These are phyloP conservation scores for Metrosideros polymorpha DNA, from an alignment of 441 rosid genomes.

Conservation along the genomic window DNA sequence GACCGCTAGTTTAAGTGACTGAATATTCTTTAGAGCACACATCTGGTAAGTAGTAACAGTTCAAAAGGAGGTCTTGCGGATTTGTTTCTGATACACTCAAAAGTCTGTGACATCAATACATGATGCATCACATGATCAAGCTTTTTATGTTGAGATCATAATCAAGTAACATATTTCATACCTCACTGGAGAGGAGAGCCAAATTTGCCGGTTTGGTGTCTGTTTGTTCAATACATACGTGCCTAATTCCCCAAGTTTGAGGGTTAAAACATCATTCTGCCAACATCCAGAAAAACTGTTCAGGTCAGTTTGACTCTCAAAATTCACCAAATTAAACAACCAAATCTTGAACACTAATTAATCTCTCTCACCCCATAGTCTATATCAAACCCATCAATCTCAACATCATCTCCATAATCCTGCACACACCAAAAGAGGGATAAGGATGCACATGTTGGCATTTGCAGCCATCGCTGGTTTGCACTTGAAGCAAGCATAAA, in stretches of 20 bases:
- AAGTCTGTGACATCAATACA: neutral
- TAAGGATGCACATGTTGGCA: neutral
- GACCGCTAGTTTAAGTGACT: neutral
- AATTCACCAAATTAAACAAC: neutral
- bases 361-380: constrained; percentile 71
- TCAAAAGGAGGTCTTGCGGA: neutral
- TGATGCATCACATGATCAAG: neutral
- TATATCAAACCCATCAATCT: constrained; percentile 81
- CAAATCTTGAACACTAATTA: neutral
- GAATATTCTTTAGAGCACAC: neutral
- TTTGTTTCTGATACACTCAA: neutral
- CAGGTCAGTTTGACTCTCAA: neutral
- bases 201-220: constrained; percentile 65
- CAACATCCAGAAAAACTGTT: neutral
- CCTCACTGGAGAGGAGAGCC: constrained; percentile 73
- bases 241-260: constrained; percentile 56
- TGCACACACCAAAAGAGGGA: constrained; percentile 9
- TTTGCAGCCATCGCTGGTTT: neutral
- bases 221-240: constrained; percentile 70
- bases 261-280: constrained; percentile 71
- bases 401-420: constrained; percentile 73
- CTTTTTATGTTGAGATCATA: neutral
- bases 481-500: neutral
- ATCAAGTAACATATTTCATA: neutral
- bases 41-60: neutral